Base-by-base conservation (phyloP, 129 eudicot genomes). In the Pseudognaphalium luteoalbum region DNA sequence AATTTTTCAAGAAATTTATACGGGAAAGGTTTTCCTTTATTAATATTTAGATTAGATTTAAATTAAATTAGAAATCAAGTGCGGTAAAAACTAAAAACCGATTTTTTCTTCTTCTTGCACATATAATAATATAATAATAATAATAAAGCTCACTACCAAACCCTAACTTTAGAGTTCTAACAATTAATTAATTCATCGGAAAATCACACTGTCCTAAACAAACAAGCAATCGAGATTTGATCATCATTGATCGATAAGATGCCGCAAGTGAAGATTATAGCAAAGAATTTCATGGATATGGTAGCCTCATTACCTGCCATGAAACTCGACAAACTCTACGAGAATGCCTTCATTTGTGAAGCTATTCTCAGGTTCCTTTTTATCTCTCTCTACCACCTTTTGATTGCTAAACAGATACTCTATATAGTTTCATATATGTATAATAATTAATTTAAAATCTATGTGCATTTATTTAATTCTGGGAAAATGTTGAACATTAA, bases 221-320 rank as follows among this genome's bases (percentile, higher is more conserved):
- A 4, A 12, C 16, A 44, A 4, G 52, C 52, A 3, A 44, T 44
- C 52, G 52, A 44, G 17, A 44, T 0, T 44, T 14, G 0, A 12
- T 44, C 12, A 44, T 11, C 52, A 12, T 44, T 12, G 52, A 44
- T 44, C 17, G 4, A 66, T 29, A 77, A 82, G 75, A 93, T 93
- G 98, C 98, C 97, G 83, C 96, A 93, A 79, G 92, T 93, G 61
- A 87, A 59, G 80, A 90, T 93, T 4, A 90, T 93, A 15, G 96
- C 98, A 0, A 90, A 85, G 84, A 93, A 93, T 39, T 93, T 90
- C 82, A 93, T 93, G 96, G 98, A 93, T 66, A 93, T 93, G 98
- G 98, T 93, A 81, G 95, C 98, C 15, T 93, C 96, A 5, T 80
- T 94, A 86, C 98, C 98, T 66, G 93, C 93, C 25, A 42, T 89